phyloP scores from a whole-genome alignment of 169 alveolate species.

The Plasmodium gonderi region DNA sequence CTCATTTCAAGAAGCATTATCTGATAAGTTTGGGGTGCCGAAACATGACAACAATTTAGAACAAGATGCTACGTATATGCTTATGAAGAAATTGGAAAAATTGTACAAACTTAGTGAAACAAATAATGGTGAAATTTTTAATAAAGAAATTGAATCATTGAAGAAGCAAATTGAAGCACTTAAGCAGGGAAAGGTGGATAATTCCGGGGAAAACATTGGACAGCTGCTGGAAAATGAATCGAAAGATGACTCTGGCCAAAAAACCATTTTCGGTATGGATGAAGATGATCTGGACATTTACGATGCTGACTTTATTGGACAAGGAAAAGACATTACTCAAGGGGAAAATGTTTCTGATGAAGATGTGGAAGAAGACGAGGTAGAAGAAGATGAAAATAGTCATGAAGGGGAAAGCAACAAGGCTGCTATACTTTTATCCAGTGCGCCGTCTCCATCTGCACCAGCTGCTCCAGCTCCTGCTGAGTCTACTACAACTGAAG shows the following conservation, averaged over 20 bases:
- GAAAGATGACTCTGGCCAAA: background rate
- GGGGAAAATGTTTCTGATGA: background rate
- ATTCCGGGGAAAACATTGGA: background rate
- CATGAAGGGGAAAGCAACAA: background rate
- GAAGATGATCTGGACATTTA: background rate
- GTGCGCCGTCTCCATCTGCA: too few species aligned
- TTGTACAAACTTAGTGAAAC: background rate
- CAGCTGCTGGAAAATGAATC: background rate
- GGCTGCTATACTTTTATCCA: background rate
- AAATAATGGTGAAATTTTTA: background rate
- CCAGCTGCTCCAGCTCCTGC: too few species aligned
- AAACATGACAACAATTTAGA: background rate
- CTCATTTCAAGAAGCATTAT: background rate
- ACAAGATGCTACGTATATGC: background rate
- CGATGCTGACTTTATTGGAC: background rate
- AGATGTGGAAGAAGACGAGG: background rate
- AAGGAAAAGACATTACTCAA: background rate
- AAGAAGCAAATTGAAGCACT: slow-evolving; percentile 8
- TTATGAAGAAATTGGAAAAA: background rate
- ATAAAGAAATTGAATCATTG: background rate
- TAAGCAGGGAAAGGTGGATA: too few species aligned
- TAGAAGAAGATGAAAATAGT: background rate
- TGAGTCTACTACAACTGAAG: too few species aligned
- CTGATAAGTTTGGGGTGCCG: background rate
- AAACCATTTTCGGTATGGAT: background rate